Evolutionary conservation across 2,329 filamentous ascomycete species (phyloP).

Genomic region (Arthrobotrys sinensis): DNA sequence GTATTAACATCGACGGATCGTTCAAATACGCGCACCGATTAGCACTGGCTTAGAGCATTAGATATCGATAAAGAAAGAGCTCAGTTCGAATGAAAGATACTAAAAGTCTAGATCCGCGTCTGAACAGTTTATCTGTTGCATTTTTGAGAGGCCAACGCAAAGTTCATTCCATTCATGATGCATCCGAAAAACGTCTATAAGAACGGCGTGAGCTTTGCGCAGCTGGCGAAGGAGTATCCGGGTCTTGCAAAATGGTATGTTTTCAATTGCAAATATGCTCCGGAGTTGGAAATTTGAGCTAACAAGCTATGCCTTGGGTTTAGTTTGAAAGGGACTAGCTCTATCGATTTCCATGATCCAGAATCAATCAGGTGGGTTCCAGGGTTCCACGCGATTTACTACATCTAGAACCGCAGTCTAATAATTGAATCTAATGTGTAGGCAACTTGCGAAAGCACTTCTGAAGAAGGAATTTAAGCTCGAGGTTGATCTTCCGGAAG

Average conservation of each 20-base stretch:
- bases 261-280: background rate
- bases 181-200: conserved; percentile 71
- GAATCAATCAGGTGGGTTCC: conserved; percentile 77
- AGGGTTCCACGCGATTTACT: background rate
- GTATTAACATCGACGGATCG: background rate
- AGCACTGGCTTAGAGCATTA: background rate
- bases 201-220: conserved; percentile 75
- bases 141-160: conserved; percentile 30
- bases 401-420: conserved; percentile 3
- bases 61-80: background rate
- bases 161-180: conserved; percentile 45
- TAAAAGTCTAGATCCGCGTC: background rate
- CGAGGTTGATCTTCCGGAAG: conserved; percentile 78
- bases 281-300: conserved; percentile 42
- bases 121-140: conserved; percentile 20
- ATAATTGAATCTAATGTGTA: conserved; percentile 64
- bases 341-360: conserved; percentile 86
- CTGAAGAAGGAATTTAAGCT: conserved; percentile 83
- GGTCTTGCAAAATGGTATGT: conserved; percentile 72
- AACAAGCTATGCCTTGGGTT: background rate
- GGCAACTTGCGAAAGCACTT: conserved; percentile 82
- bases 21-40: background rate
- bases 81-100: background rate
- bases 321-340: conserved; percentile 72
- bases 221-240: conserved; percentile 74